A percentile compares a stretch with the other conserved stretches of the same genome.
Conservation (phyloP, 805 yeast species). For the Ogataea angusta region DNA sequence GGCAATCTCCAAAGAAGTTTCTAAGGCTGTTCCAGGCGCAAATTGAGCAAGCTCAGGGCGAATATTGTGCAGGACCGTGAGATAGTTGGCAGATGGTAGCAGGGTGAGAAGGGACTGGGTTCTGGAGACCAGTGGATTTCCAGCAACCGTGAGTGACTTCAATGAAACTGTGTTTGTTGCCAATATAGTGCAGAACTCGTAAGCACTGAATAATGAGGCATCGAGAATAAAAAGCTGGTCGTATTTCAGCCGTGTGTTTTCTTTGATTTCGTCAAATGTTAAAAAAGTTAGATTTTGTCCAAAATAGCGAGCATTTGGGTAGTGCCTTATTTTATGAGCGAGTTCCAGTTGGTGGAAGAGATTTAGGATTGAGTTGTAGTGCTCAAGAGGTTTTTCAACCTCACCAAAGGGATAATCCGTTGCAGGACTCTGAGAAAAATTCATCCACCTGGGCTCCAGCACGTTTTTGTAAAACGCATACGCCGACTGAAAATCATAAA, state of each 20-base stretch:
- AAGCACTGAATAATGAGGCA: constrained; percentile 16
- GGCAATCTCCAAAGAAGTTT: constrained; percentile 24
- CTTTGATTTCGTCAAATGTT: neutral
- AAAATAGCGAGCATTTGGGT: neutral
- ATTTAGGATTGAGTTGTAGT: neutral
- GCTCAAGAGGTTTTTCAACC: constrained; percentile 9
- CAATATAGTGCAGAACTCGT: neutral
- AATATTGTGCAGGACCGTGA: neutral
- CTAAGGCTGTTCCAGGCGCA: neutral
- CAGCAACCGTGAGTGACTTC: neutral
- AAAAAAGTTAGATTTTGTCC: constrained; percentile 4
- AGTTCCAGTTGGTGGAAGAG: constrained; percentile 2
- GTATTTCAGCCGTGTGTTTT: constrained; percentile 16
- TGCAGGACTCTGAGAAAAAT: neutral
- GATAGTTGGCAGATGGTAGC: neutral
- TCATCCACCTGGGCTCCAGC: constrained; percentile 21
- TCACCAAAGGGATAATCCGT: neutral
- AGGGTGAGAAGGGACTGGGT: neutral
- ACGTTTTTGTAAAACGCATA: constrained; percentile 29
- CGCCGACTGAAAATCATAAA: constrained; percentile 38
- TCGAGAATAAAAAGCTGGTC: constrained; percentile 34
- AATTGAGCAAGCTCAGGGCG: neutral
- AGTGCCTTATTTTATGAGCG: constrained; percentile 5
- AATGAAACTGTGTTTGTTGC: neutral
- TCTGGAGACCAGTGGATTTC: neutral